Evolutionary conservation across 345 rosid species (phyloP).

Genomic region (Arabis alpina): DNA sequence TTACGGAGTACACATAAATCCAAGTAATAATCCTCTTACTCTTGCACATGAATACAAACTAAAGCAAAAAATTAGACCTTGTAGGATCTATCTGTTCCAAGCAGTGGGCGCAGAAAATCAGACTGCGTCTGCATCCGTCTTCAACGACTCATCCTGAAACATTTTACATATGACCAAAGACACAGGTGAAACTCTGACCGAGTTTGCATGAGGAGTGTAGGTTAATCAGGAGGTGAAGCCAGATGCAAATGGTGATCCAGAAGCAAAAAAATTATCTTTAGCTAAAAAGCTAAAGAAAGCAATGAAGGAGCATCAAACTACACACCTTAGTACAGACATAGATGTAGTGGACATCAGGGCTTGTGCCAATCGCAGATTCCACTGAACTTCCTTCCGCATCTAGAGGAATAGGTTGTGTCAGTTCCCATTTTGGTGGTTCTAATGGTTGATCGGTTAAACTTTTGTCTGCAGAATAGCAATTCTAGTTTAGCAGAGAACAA

Average conservation of each 20-base stretch:
- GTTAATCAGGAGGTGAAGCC: not conserved
- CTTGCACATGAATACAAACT: conserved; percentile 10
- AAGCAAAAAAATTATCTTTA: conserved; percentile 6
- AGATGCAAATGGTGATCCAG: conserved; percentile 13
- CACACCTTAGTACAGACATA: conserved; percentile 69
- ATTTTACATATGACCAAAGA: conserved; percentile 1
- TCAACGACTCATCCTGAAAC: conserved; percentile 35
- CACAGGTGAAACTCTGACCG: not conserved
- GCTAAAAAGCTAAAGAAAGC: conserved; percentile 1
- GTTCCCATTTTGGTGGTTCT: conserved; percentile 52
- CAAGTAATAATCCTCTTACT: conserved; percentile 4
- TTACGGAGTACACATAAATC: conserved; percentile 17
- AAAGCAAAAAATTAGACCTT: not conserved
- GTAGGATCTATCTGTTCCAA: not conserved
- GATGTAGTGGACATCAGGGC: conserved; percentile 78
- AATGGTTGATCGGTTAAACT: conserved; percentile 49
- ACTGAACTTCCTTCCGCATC: conserved; percentile 58
- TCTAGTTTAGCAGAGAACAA: conserved; percentile 10
- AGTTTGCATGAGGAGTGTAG: conserved; percentile 11
- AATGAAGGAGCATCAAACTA: not conserved
- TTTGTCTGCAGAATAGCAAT: conserved; percentile 57
- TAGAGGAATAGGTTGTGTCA: conserved; percentile 66
- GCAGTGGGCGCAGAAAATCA: conserved; percentile 14
- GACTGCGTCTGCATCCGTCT: conserved; percentile 18
- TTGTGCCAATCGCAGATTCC: conserved; percentile 67